Conservation (phyloP, 1,139 yeast genomes). For the Wickerhamomyces sp. region DNA sequence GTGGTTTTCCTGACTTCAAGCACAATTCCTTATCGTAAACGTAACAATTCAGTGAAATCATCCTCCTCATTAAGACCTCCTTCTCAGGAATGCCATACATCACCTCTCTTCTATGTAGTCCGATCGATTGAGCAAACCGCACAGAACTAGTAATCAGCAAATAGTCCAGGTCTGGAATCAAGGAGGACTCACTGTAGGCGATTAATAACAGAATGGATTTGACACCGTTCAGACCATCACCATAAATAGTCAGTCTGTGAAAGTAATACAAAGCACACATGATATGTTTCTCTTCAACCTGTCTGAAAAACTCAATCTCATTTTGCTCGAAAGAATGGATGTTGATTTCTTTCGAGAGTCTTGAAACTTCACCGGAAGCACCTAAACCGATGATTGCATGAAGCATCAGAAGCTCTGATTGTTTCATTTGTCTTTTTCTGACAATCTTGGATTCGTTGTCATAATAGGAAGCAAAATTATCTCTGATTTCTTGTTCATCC, state of each 20-base stretch:
- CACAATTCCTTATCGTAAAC: slow-evolving; percentile 48
- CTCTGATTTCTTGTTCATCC: slow-evolving; percentile 1
- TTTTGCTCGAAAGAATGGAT: slow-evolving; percentile 1
- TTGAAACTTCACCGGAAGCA: slow-evolving; percentile 1
- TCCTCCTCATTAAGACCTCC: slow-evolving; percentile 35
- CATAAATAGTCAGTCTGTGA: slow-evolving; percentile 4
- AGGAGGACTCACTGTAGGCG: slow-evolving; percentile 38
- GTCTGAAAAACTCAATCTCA: slow-evolving; percentile 3
- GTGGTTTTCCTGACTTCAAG: slow-evolving; percentile 53
- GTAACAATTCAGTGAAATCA: slow-evolving; percentile 54
- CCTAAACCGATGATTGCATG: slow-evolving; percentile 4
- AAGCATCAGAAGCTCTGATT: slow-evolving; percentile 3
- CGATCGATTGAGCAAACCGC: slow-evolving; percentile 55
- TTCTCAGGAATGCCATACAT: slow-evolving; percentile 31
- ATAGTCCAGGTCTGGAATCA: slow-evolving; percentile 38
- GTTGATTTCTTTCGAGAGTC: not conserved
- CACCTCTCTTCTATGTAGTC: slow-evolving; percentile 53
- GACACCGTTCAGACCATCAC: slow-evolving; percentile 40
- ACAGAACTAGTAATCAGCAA: slow-evolving; percentile 45
- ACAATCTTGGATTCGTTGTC: slow-evolving; percentile 1
- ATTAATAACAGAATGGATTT: slow-evolving; percentile 42
- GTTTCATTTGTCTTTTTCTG: slow-evolving; percentile 1
- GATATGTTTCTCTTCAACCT: slow-evolving; percentile 6
- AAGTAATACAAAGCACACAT: slow-evolving; percentile 5
- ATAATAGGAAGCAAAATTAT: slow-evolving; percentile 1